Evolutionary conservation across 2,329 filamentous ascomycete species (phyloP).

Genomic region (Penicillium crustosum): DNA sequence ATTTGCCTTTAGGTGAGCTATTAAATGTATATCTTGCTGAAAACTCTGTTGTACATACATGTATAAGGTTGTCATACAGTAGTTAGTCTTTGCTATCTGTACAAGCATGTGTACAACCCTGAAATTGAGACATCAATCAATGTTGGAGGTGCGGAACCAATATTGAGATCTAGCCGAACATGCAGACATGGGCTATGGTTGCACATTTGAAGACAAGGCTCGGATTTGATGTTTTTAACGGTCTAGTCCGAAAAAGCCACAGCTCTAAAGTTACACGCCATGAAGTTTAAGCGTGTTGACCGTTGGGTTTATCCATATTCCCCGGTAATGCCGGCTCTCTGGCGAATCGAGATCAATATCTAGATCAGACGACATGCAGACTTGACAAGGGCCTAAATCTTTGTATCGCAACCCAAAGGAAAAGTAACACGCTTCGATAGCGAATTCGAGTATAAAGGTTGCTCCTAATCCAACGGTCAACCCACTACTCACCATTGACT

Average conservation of each 20-base stretch:
- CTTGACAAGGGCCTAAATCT: not conserved
- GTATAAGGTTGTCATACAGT: not conserved
- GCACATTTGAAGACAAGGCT: not conserved
- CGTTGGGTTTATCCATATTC: not conserved
- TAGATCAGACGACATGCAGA: not conserved
- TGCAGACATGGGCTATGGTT: not conserved
- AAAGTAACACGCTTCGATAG: not conserved
- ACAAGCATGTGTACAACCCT: not conserved
- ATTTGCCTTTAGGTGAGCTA: not conserved
- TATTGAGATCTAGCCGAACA: not conserved
- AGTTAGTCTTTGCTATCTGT: not conserved
- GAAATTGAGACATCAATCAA: not conserved
- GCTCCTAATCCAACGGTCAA: not conserved
- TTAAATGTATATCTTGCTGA: not conserved
- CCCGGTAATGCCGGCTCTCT: not conserved
- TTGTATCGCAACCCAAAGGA: not conserved
- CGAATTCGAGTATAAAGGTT: conserved; percentile 1
- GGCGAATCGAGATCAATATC: not conserved
- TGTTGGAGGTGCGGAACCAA: not conserved
- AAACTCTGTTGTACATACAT: not conserved
- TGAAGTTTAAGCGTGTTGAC: not conserved
- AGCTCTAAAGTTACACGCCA: not conserved
- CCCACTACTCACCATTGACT: not conserved
- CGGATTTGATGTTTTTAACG: no score
- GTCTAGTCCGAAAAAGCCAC: not conserved